Evolutionary conservation across 2,329 filamentous ascomycete species (phyloP).

Genomic region (Alternaria angustiovoidea): DNA sequence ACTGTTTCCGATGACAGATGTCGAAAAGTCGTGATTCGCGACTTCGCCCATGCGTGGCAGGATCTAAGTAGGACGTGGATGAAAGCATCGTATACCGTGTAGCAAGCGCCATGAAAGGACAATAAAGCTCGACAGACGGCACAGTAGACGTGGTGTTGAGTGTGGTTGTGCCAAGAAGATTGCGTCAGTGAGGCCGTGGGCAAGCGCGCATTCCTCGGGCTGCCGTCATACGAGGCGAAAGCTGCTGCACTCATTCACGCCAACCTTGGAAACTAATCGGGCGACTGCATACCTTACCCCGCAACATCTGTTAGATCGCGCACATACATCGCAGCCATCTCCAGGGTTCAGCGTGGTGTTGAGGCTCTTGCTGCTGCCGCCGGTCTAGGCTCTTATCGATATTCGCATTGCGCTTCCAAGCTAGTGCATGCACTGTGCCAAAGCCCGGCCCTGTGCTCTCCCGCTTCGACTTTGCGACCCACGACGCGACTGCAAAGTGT

Average conservation of each 20-base stretch:
- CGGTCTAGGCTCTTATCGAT: slow-evolving; percentile 32
- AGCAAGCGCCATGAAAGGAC: not conserved
- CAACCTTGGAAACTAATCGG: not conserved
- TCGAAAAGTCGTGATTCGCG: not conserved
- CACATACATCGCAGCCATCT: not conserved
- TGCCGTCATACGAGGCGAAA: slow-evolving; percentile 12
- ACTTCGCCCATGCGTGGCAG: not conserved
- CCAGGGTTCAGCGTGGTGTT: slow-evolving; percentile 21
- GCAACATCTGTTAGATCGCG: slow-evolving; percentile 5
- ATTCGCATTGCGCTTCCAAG: slow-evolving; percentile 10
- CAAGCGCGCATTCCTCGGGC: not conserved
- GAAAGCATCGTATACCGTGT: fast-evolving
- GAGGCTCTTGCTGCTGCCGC: slow-evolving; percentile 12
- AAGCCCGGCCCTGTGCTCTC: slow-evolving; percentile 21
- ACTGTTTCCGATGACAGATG: not conserved
- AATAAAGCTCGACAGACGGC: not conserved
- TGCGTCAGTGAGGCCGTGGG: slow-evolving; percentile 15
- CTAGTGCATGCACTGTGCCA: slow-evolving; percentile 18
- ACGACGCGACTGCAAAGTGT: slow-evolving; percentile 29
- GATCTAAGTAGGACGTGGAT: no score
- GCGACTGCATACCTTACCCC: slow-evolving; percentile 9
- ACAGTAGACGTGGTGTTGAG: not conserved
- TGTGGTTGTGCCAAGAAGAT: slow-evolving; percentile 10
- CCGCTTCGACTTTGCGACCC: slow-evolving; percentile 22
- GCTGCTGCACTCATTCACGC: slow-evolving; percentile 14